Conservation (phyloP, 805 yeast species). For the Candida gorgasii region DNA sequence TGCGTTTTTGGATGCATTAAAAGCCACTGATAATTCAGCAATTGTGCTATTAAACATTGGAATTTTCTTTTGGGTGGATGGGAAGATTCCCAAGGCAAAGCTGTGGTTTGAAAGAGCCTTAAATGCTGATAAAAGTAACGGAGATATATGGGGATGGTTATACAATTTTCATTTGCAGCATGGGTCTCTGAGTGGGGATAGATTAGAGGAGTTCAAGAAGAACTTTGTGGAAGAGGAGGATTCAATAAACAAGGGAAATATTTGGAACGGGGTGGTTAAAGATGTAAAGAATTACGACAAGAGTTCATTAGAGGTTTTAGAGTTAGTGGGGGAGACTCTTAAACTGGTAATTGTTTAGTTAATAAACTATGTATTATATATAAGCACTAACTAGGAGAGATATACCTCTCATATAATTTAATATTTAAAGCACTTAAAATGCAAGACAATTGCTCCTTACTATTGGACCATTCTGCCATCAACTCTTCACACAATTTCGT, state of each 20-base stretch:
- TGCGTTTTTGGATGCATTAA: slow-evolving; percentile 69
- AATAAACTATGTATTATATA: no score
- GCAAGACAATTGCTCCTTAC: slow-evolving; percentile 71
- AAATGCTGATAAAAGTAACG: slow-evolving; percentile 54
- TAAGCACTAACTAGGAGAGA: no score
- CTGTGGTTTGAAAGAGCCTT: slow-evolving; percentile 77
- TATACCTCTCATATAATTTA: slow-evolving; percentile 54
- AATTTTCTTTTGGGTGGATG: slow-evolving; percentile 61
- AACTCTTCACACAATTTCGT: slow-evolving; percentile 47
- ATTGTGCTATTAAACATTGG: slow-evolving; percentile 66
- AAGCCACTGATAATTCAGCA: slow-evolving; percentile 60
- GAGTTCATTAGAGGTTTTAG: slow-evolving; percentile 41
- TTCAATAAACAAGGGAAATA: slow-evolving; percentile 61
- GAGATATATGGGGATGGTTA: slow-evolving; percentile 77
- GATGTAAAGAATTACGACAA: slow-evolving; percentile 46
- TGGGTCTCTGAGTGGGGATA: slow-evolving; percentile 39
- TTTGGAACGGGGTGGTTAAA: slow-evolving; percentile 58
- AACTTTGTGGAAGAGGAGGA: slow-evolving; percentile 35
- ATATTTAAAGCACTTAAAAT: slow-evolving; percentile 74
- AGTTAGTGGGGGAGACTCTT: slow-evolving; percentile 21
- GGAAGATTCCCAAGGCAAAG: slow-evolving; percentile 61
- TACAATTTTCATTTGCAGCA: slow-evolving; percentile 46
- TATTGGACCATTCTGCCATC: slow-evolving; percentile 65
- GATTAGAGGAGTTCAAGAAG: slow-evolving; percentile 31
- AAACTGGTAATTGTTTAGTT: slow-evolving; percentile 6